Percentiles rank a stretch among this genome's conserved stretches.
phyloP scores from a whole-genome alignment of 2,329 filamentous ascomycete genomes.

The Coniochaeta ligniaria region DNA sequence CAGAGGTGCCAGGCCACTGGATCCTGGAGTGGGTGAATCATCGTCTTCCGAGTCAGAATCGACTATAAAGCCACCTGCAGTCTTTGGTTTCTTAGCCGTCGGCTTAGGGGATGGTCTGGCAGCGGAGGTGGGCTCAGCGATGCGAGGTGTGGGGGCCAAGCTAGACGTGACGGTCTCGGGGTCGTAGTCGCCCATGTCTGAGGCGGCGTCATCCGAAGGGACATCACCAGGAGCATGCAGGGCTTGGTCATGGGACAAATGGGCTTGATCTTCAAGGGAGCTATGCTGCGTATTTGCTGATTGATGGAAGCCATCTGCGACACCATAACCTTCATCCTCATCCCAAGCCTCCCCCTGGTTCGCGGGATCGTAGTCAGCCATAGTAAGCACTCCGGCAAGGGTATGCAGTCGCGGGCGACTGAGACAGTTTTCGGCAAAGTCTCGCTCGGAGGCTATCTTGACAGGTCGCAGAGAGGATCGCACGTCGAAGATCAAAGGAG shows the following conservation, averaged over 20 bases:
- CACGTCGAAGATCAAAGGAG: background rate
- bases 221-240: conserved; percentile 42
- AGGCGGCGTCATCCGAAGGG: conserved; percentile 34
- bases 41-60: conserved; percentile 53
- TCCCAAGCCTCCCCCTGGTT: conserved; percentile 36
- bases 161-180: conserved; percentile 44
- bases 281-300: conserved; percentile 44
- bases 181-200: conserved; percentile 50
- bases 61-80: conserved; percentile 52
- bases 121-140: conserved; percentile 20
- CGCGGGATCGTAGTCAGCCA: conserved; percentile 19
- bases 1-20: conserved; percentile 11
- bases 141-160: conserved; percentile 17
- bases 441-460: background rate
- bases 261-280: conserved; percentile 44
- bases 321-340: conserved; percentile 44
- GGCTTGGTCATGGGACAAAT: conserved; percentile 33
- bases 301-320: conserved; percentile 48
- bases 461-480: background rate
- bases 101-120: conserved; percentile 26
- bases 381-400: background rate
- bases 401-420: background rate
- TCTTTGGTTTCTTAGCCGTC: conserved; percentile 49
- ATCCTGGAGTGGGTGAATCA: conserved; percentile 16
- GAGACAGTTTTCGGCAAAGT: background rate